phyloP scores from a whole-genome alignment of 352 stramenopile genomes.

The Phytophthora meadii region DNA sequence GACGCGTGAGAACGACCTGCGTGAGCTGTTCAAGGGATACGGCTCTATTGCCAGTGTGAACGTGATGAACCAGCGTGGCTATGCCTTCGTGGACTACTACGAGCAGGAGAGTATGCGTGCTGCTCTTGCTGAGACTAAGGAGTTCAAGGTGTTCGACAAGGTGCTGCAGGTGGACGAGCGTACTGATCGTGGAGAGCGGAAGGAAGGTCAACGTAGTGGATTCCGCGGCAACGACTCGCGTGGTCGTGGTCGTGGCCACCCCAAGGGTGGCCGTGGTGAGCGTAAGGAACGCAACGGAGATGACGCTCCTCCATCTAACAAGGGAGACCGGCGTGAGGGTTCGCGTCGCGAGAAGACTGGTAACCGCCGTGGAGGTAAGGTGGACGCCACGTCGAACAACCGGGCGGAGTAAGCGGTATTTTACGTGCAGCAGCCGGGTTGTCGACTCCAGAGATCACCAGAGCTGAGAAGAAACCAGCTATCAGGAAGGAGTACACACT shows the following conservation, averaged over 20 bases:
- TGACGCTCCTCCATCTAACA: conserved; percentile 43
- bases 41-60: conserved; percentile 78
- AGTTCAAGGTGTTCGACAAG: conserved; percentile 83
- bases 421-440: conserved; percentile 30
- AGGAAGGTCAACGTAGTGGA: conserved; percentile 63
- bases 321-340: conserved; percentile 43
- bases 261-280: conserved; percentile 63
- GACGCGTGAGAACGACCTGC: conserved; percentile 78
- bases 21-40: conserved; percentile 83
- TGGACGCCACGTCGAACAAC: conserved; percentile 52
- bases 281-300: conserved; percentile 74
- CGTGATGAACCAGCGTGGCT: conserved; percentile 61
- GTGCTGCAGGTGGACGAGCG: conserved; percentile 78
- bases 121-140: conserved; percentile 64
- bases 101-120: conserved; percentile 82
- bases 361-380: conserved; percentile 69
- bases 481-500: conserved; percentile 11
- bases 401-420: conserved; percentile 60
- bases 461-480: conserved; percentile 7
- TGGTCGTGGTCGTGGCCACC: conserved; percentile 54
- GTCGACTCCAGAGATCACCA: conserved; percentile 16
- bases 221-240: conserved; percentile 62
- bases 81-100: conserved; percentile 87
- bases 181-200: conserved; percentile 72
- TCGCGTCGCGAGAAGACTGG: conserved; percentile 70